phyloP scores from a whole-genome alignment of 768 basidiomycete species.

The Grammothele lineata region DNA sequence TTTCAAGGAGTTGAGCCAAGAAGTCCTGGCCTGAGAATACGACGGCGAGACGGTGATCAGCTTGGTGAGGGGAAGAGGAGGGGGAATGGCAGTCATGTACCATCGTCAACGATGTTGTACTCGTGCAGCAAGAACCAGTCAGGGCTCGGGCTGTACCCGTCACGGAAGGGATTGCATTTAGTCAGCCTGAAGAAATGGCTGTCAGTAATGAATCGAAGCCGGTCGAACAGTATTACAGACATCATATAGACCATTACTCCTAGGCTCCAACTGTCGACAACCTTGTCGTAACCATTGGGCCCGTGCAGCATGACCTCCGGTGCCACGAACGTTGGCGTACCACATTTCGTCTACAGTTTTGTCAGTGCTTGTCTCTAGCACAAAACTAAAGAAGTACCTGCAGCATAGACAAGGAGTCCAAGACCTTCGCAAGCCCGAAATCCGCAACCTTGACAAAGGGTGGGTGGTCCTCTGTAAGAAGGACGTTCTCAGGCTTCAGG shows the following conservation, averaged over 20 bases:
- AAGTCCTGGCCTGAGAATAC: too few relatives aligned
- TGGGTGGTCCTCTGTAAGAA: slow-evolving; percentile 63
- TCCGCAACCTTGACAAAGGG: slow-evolving; percentile 88
- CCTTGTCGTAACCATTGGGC: slow-evolving; percentile 64
- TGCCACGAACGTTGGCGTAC: slow-evolving; percentile 87
- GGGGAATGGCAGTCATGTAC: too few relatives aligned
- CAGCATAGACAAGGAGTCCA: slow-evolving; percentile 69
- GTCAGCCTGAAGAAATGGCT: background rate
- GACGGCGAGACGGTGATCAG: too few relatives aligned
- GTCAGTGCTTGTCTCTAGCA: background rate
- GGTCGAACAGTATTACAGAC: slow-evolving; percentile 31
- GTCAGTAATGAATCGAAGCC: background rate
- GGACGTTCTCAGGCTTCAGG: slow-evolving; percentile 60
- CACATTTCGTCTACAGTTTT: slow-evolving; percentile 73
- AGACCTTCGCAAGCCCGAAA: slow-evolving; percentile 89
- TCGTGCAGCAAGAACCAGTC: background rate
- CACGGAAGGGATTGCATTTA: background rate
- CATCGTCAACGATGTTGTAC: background rate
- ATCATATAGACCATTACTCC: slow-evolving; percentile 89
- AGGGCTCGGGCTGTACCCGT: background rate
- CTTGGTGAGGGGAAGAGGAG: too few relatives aligned
- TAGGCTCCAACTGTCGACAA: slow-evolving; percentile 91
- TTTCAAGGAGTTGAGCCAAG: too few relatives aligned
- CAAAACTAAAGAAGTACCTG: too few relatives aligned
- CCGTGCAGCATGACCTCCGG: slow-evolving; percentile 56